Evolutionary conservation across 1,284 basidiomycete species (phyloP).

Genomic region (Sporisorium reilianum): DNA sequence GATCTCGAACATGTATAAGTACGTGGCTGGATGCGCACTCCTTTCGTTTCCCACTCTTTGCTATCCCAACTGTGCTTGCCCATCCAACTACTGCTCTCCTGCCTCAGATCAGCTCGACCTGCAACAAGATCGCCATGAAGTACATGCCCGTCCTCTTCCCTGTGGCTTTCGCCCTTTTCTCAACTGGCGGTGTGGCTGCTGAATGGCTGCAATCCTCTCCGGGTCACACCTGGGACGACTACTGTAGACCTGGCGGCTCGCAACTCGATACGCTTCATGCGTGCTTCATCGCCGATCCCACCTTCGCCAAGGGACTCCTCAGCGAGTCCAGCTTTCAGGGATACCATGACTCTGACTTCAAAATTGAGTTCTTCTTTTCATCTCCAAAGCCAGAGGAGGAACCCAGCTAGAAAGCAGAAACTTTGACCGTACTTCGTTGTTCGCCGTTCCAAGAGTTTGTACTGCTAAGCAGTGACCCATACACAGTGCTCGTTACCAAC

Average conservation of each 20-base stretch:
- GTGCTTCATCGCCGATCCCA: neutral
- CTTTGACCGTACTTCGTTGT: neutral
- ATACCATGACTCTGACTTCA: neutral
- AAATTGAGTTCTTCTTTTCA: neutral
- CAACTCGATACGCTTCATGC: neutral
- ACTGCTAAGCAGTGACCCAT: neutral
- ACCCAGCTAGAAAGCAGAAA: no score
- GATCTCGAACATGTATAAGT: no score
- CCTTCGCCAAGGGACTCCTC: neutral
- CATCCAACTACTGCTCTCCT: no score
- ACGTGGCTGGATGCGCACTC: no score
- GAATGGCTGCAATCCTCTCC: conserved; percentile 1
- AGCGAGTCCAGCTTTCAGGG: neutral
- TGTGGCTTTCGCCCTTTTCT: no score
- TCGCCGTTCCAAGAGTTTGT: neutral
- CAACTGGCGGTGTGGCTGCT: neutral
- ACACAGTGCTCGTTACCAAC: no score
- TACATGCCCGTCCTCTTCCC: no score
- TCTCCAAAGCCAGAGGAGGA: no score
- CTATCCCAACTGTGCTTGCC: no score
- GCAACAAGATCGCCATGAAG: no score
- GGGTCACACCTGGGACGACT: conserved; percentile 3
- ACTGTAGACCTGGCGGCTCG: conserved; percentile 1
- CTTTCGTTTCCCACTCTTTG: no score
- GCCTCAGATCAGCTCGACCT: no score